These are phyloP conservation scores for Phytophthora sansomeana DNA, from an alignment of 352 stramenopile species.

Conservation along the genomic window DNA sequence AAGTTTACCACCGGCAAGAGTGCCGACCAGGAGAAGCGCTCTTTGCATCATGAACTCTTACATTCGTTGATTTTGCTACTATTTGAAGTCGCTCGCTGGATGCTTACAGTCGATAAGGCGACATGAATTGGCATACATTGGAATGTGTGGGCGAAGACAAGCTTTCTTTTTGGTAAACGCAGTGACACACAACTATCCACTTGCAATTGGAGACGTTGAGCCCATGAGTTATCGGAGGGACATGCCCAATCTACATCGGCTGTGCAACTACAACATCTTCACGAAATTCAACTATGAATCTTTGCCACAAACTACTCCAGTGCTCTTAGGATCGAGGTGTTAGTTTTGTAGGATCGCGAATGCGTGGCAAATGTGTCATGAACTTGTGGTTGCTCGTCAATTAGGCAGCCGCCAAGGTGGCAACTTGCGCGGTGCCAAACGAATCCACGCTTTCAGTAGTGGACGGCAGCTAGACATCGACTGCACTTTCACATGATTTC, in stretches of 20 bases:
- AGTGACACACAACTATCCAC: not conserved
- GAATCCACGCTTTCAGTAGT: not conserved
- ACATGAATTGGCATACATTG: not conserved
- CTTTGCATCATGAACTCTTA: not conserved
- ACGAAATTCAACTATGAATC: no score
- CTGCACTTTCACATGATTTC: slow-evolving; percentile 18
- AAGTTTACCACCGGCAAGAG: not conserved
- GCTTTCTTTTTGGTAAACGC: no score
- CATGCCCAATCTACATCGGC: not conserved
- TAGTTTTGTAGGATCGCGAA: not conserved
- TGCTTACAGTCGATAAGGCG: no score
- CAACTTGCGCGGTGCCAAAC: not conserved
- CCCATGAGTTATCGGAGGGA: not conserved
- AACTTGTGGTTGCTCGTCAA: no score
- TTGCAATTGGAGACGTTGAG: not conserved
- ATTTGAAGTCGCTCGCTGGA: not conserved
- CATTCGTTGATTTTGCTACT: not conserved
- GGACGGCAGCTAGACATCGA: not conserved
- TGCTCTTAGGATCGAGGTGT: slow-evolving; percentile 1
- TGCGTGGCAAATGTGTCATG: not conserved
- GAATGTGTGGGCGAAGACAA: not conserved
- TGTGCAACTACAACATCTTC: not conserved
- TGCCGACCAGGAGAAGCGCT: not conserved
- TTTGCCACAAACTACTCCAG: not conserved
- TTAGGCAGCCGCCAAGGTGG: no score